Evolutionary conservation across 1,284 basidiomycete species (phyloP).

Genomic region (Austroboletus niveus): DNA sequence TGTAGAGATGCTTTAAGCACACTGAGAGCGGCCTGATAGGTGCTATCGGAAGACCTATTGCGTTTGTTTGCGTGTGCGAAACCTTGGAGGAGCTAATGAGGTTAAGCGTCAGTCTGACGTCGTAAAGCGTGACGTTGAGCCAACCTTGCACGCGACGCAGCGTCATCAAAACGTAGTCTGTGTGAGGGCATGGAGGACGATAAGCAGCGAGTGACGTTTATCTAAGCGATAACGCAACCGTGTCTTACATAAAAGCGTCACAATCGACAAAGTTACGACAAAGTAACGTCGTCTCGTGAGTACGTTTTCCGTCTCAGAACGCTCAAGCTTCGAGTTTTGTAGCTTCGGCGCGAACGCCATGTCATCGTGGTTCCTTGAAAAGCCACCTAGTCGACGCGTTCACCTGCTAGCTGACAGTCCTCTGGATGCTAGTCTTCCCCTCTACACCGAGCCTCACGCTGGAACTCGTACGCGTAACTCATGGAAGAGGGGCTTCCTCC

Average conservation of each 20-base stretch:
- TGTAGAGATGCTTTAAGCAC: constrained; percentile 8
- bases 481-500: constrained; percentile 15
- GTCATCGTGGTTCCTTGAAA: no score
- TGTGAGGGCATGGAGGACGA: background rate
- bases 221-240: background rate
- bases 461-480: background rate
- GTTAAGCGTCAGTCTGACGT: background rate
- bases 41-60: constrained; percentile 17
- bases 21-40: background rate
- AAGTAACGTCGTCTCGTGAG: background rate
- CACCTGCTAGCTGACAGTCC: background rate
- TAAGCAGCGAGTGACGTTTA: background rate
- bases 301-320: background rate
- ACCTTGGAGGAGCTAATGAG: background rate
- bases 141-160: constrained; percentile 18
- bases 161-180: constrained; percentile 2
- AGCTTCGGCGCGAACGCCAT: no score
- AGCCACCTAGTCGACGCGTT: background rate
- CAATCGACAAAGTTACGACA: no score
- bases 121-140: constrained; percentile 1
- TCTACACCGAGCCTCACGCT: constrained; percentile 12
- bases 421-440: constrained; percentile 21
- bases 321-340: no score
- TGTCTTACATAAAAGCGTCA: no score
- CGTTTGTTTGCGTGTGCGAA: constrained; percentile 3